These are phyloP conservation scores for Singerocomus rubriflavus DNA, from an alignment of 1,284 basidiomycete genomes.

Conservation along the genomic window DNA sequence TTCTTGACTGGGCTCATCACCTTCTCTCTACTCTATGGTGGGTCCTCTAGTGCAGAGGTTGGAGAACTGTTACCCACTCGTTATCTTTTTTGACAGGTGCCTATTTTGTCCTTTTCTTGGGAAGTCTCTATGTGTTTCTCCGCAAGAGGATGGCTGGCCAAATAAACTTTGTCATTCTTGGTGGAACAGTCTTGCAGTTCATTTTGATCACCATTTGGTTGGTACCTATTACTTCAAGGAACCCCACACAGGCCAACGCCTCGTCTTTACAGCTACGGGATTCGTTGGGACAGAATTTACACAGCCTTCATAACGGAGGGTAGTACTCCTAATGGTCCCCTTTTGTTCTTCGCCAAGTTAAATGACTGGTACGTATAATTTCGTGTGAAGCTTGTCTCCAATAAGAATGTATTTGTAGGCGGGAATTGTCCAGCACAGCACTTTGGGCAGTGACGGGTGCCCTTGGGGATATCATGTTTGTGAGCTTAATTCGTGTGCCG, in stretches of 20 bases:
- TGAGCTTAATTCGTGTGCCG: neutral
- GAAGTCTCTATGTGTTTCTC: conserved; percentile 6
- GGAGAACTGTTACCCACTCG: neutral
- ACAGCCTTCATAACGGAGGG: conserved; percentile 10
- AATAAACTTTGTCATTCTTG: conserved; percentile 1
- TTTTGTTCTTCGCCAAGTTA: conserved; percentile 5
- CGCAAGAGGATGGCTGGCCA: neutral
- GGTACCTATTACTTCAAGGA: neutral
- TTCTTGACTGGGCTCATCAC: conserved; percentile 10
- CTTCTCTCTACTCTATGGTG: conserved; percentile 11
- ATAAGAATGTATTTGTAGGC: neutral
- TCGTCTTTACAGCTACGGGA: conserved; percentile 1
- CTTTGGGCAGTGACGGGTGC: conserved; percentile 9
- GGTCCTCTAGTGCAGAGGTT: neutral
- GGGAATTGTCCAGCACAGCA: conserved; percentile 7
- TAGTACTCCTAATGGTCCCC: conserved; percentile 1
- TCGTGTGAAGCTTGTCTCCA: neutral
- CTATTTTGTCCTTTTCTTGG: conserved; percentile 10
- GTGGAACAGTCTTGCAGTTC: conserved; percentile 9
- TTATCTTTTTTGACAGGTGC: neutral
- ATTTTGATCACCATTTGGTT: conserved; percentile 10
- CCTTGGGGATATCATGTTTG: conserved; percentile 11
- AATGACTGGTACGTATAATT: conserved; percentile 6
- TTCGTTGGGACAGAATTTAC: conserved; percentile 11
- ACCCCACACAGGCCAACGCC: neutral